Conservation (phyloP, 495 filamentous ascomycete species). For the Penicillium ucsense region DNA sequence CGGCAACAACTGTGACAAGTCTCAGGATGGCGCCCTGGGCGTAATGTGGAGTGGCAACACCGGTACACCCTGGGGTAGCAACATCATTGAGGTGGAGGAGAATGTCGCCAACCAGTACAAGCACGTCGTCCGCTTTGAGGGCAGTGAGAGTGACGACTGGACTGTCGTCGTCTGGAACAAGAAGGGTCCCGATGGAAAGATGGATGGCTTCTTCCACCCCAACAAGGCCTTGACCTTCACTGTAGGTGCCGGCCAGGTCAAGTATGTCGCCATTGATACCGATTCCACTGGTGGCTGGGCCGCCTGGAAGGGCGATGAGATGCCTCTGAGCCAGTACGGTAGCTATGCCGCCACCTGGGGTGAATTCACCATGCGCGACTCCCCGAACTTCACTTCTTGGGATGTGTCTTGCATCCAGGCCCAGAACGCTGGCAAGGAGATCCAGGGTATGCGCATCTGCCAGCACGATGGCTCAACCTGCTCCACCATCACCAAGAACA, state of each 20-base stretch:
- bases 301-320: slow-evolving; percentile 22
- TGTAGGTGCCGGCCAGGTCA: slow-evolving; percentile 27
- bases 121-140: slow-evolving; percentile 38
- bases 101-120: slow-evolving; percentile 29
- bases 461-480: slow-evolving; percentile 19
- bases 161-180: slow-evolving; percentile 47
- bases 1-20: slow-evolving; percentile 2
- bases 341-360: slow-evolving; percentile 40
- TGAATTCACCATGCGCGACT: slow-evolving; percentile 46
- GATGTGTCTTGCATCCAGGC: slow-evolving; percentile 45
- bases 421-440: slow-evolving; percentile 15
- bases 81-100: slow-evolving; percentile 37
- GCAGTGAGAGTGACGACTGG: slow-evolving; percentile 26
- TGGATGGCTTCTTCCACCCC: slow-evolving; percentile 32
- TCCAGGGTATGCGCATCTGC: slow-evolving; percentile 38
- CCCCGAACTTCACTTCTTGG: slow-evolving; percentile 39
- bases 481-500: slow-evolving; percentile 24
- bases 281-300: slow-evolving; percentile 35
- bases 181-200: slow-evolving; percentile 25
- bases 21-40: slow-evolving; percentile 11
- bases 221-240: slow-evolving; percentile 32
- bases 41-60: slow-evolving; percentile 34
- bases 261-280: slow-evolving; percentile 39
- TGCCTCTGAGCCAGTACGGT: slow-evolving; percentile 21
- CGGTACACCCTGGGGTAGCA: slow-evolving; percentile 44